These are phyloP conservation scores for Ascochyta fabae DNA, from an alignment of 2,329 filamentous ascomycete species.

Conservation along the genomic window DNA sequence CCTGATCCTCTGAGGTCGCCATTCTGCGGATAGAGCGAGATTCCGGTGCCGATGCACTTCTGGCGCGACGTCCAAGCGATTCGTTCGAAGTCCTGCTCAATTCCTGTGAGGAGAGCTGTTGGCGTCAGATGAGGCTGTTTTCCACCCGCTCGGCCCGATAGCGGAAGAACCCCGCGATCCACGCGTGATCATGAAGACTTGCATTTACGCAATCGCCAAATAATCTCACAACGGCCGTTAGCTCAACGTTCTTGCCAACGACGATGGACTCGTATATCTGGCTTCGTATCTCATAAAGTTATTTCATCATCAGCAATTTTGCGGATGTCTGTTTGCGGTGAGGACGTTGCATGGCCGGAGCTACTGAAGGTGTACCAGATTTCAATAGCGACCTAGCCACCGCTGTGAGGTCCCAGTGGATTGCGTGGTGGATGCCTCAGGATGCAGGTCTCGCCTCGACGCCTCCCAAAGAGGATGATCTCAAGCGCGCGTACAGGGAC, in stretches of 20 bases:
- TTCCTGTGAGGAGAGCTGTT: slow-evolving; percentile 3
- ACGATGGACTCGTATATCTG: neutral
- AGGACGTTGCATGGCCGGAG: neutral
- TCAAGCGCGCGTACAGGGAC: slow-evolving; percentile 13
- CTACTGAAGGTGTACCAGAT: slow-evolving; percentile 6
- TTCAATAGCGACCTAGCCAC: neutral
- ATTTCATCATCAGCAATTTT: neutral
- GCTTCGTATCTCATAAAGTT: neutral
- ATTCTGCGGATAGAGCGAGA: slow-evolving; percentile 20
- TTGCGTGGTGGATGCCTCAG: slow-evolving; percentile 4
- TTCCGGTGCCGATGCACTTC: slow-evolving; percentile 3
- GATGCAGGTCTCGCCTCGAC: slow-evolving; percentile 6
- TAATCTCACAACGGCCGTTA: slow-evolving; percentile 13
- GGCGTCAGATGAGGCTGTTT: slow-evolving; percentile 13
- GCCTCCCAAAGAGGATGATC: slow-evolving; percentile 2
- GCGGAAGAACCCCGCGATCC: slow-evolving; percentile 16
- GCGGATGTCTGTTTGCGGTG: neutral
- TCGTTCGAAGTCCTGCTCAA: slow-evolving; percentile 4
- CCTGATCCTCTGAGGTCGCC: slow-evolving; percentile 46
- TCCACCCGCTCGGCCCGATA: slow-evolving; percentile 10
- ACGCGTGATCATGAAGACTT: slow-evolving; percentile 6
- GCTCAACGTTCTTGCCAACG: slow-evolving; percentile 10
- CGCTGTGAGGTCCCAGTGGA: neutral
- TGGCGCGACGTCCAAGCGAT: neutral
- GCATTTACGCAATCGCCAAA: slow-evolving; percentile 1